Evolutionary conservation across 2,329 filamentous ascomycete genomes (phyloP), one percentile per base, ranked within the genome.

Genomic region (Periconia macrospinosa): DNA sequence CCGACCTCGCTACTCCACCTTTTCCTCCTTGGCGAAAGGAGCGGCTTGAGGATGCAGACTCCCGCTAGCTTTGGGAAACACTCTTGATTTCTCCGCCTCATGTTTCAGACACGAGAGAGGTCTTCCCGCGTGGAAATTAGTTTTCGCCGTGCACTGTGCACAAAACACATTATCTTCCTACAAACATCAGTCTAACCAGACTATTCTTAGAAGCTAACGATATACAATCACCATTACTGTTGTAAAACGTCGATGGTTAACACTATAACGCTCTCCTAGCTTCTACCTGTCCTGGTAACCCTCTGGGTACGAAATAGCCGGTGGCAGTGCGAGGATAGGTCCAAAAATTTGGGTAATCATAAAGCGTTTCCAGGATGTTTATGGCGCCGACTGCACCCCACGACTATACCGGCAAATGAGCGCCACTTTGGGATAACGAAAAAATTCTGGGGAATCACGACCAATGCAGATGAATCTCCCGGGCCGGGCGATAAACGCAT

Each of bases 341-440:
- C 33, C 33, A 43, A 52, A 47, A 49, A 33, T 49, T 55, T 47
- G 53, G 48, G 50, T 54, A 54, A 15, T 41, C 37, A 52, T 55
- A 52, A 49, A 52, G 42, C 30, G 14, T 17, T 33, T 43, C 19
- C 45, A 49, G 54, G 43, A 49, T 49, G 11, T n/a, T n/a, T 10
- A 19, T 46, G 43, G 23, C 17, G 41, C 37, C 44, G 18, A 47
- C 54, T 65, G 64, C 52, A 69, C 62, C 63, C 66, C 65, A 60
- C 61, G 64, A 55, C 58, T 58, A 44, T 60, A 55, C 55, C 63
- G 58, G 63, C 58, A 64, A 58, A 59, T 60, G 48, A 55, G 59
- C 54, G 58, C 58, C 58, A 60, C 60, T 60, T 23, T 40, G 52
- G 45, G 52, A 46, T 45, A 45, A 50, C 33, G 14, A 51, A 41